These are phyloP conservation scores for Rhynchospora pubera DNA, from an alignment of 176 grass and related monocot genomes.

Conservation along the genomic window DNA sequence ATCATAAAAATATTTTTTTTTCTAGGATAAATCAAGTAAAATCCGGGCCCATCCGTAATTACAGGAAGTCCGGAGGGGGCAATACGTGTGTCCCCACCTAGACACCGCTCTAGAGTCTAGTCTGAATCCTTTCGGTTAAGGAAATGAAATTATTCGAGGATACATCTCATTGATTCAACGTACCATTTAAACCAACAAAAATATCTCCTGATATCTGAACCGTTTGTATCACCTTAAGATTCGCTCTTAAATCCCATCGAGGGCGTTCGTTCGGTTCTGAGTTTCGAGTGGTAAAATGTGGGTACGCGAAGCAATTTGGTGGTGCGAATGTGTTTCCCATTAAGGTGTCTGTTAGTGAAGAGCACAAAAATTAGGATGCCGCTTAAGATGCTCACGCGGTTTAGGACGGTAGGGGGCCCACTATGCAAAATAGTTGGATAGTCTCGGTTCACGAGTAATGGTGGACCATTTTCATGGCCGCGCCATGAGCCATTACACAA, in stretches of 20 bases:
- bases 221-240: neutral
- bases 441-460: neutral
- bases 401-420: neutral
- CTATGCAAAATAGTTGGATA: neutral
- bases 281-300: neutral
- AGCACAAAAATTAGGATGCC: neutral
- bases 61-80: neutral
- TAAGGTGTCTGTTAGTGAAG: neutral
- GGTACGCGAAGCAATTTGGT: neutral
- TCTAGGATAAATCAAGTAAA: neutral
- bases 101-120: neutral
- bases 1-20: neutral
- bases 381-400: conserved; percentile 4
- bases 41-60: neutral
- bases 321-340: neutral
- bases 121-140: neutral
- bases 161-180: neutral
- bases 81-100: neutral
- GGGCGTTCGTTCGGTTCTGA: neutral
- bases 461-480: neutral
- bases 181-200: neutral
- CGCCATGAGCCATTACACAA: neutral
- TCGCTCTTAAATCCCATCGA: neutral
- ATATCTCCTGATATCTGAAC: no score
- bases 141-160: neutral